Evolutionary conservation across 176 grass and related monocot species (phyloP), one percentile per base, ranked within the genome.

Genomic region (Canna indica): DNA sequence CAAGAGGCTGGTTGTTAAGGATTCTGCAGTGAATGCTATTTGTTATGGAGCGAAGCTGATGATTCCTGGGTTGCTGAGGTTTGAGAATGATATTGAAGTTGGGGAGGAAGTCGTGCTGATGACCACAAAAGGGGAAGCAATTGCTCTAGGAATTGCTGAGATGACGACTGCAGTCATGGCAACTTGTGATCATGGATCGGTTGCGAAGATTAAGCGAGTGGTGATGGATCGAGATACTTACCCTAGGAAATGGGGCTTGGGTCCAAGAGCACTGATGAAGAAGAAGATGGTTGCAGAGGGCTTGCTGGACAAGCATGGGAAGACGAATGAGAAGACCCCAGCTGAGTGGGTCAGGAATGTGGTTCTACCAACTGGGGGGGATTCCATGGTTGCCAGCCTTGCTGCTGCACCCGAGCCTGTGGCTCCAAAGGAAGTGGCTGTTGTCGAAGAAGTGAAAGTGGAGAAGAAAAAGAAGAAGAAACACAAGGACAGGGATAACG

Each of bases 221-320:
- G 91, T 96, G 15, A 96, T 96, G 91, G 91, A 96, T n/a, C 80
- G 91, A 14, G 91, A 96, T 68, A 96, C 91, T 0, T 96, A 96
- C 71, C 88, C 91, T 0, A 86, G 91, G 71, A 96, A 96, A 75
- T 96, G 88, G 91, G 91, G 91, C 14, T 83, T 96, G 73, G 91
- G 88, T 7, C 91, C 85, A 0, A 80, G 76, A 79, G 91, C 88
- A 5, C 78, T 91, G 8, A 78, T 76, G 85, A 96, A 96, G 84
- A 96, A 96, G 36, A 96, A 86, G 73, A 46, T 96, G 91, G 34
- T 96, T 1, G 73, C 85, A 0, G 82, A 91, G 24, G 88, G 85
- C 0, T 74, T 96, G 30, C 82, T 96, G 20, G 88, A 87, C 69
- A 96, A 96, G 82, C 91, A 96, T 68, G 91, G 88, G 10, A 96